These are phyloP conservation scores for Suhomyces xylopsoci DNA, from an alignment of 805 yeast species.

Conservation along the genomic window DNA sequence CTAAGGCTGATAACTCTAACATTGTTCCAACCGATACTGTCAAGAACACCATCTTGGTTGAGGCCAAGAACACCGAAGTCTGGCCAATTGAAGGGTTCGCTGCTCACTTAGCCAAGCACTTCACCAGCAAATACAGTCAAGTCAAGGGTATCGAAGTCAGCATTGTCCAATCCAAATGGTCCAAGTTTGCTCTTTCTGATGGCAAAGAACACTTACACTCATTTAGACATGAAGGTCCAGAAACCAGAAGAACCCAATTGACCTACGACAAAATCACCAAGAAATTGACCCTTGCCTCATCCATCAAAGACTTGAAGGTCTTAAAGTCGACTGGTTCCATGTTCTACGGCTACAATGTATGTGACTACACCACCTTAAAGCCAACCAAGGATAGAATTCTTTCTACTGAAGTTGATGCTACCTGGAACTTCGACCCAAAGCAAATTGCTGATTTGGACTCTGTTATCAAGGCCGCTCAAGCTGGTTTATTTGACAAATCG, in stretches of 20 bases:
- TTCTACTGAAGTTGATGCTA: conserved; percentile 78
- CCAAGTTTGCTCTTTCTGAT: conserved; percentile 60
- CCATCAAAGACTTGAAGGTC: conserved; percentile 75
- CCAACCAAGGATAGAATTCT: conserved; percentile 84
- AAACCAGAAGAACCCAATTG: conserved; percentile 61
- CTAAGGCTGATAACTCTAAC: conserved; percentile 82
- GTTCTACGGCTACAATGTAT: conserved; percentile 82
- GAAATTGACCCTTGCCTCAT: conserved; percentile 59
- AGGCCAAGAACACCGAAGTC: conserved; percentile 78
- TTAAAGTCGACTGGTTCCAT: conserved; percentile 89
- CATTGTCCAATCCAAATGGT: conserved; percentile 76
- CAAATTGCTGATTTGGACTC: conserved; percentile 49
- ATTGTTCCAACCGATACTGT: conserved; percentile 94
- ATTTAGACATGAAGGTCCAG: conserved; percentile 81
- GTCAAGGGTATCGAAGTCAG: conserved; percentile 67
- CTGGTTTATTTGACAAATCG: conserved; percentile 63
- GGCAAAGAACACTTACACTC: conserved; percentile 83
- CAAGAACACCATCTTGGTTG: conserved; percentile 80
- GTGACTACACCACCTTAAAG: conserved; percentile 84
- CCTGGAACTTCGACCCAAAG: conserved; percentile 62
- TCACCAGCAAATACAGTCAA: conserved; percentile 71
- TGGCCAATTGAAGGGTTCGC: conserved; percentile 93
- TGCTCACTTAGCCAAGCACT: conserved; percentile 78
- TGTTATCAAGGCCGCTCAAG: conserved; percentile 50
- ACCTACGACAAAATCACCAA: conserved; percentile 48